Conservation (phyloP, 129 eudicot species). For the Tanacetum coccineum region DNA sequence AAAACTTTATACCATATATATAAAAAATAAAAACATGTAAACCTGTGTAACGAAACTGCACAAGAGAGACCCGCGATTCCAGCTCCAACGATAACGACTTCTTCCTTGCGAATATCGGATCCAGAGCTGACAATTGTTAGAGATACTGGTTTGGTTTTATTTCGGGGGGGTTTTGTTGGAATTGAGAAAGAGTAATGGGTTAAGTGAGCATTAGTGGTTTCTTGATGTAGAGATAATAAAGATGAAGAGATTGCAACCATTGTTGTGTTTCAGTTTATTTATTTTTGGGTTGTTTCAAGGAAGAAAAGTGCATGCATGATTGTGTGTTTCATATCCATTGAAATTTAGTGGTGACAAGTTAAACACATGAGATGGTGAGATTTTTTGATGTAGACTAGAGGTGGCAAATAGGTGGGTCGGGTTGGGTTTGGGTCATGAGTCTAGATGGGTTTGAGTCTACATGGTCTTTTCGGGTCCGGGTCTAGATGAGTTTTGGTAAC, state of each 20-base stretch:
- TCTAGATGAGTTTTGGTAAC: too few species aligned
- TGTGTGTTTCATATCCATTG: slow-evolving; percentile 3
- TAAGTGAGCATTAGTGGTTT: neutral
- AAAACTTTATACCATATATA: neutral
- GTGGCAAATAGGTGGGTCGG: too few species aligned
- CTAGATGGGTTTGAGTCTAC: too few species aligned
- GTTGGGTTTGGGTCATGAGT: too few species aligned
- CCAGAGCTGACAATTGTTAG: slow-evolving; percentile 22
- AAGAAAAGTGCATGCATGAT: slow-evolving; percentile 4
- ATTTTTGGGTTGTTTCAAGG: neutral
- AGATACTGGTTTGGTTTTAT: slow-evolving; percentile 18
- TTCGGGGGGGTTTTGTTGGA: slow-evolving; percentile 8
- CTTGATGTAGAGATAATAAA: slow-evolving; percentile 10
- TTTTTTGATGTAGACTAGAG: too few species aligned
- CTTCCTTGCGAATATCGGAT: slow-evolving; percentile 43
- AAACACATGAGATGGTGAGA: slow-evolving; percentile 18
- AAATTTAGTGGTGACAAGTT: slow-evolving; percentile 18
- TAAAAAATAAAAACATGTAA: neutral
- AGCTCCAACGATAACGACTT: slow-evolving; percentile 78
- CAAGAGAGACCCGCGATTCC: slow-evolving; percentile 94
- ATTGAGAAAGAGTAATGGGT: slow-evolving; percentile 4
- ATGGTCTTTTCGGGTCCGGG: too few species aligned
- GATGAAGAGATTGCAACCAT: slow-evolving; percentile 29
- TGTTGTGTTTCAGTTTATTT: neutral
- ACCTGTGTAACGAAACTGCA: slow-evolving; percentile 88